A percentile compares a stretch with the other conserved stretches of the same genome.
Evolutionary conservation across 2,329 filamentous ascomycete genomes (phyloP).

Genomic region (Colletotrichum eleusines): DNA sequence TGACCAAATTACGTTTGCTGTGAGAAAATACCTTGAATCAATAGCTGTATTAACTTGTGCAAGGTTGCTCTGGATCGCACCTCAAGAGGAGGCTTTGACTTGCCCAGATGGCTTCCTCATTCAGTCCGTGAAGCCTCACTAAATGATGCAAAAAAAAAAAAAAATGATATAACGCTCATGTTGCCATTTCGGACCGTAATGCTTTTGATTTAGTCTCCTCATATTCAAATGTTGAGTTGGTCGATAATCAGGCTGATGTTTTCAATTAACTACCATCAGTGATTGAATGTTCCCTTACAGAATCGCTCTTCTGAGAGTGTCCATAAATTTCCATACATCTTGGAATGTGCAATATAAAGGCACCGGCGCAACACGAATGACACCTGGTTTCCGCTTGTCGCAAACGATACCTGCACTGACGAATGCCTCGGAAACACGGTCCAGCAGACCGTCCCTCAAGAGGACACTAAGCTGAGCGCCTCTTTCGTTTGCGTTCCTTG

Average conservation of each 20-base stretch:
- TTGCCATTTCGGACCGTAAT: fast-evolving
- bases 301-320: conserved; percentile 52
- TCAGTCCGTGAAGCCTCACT: too few species aligned
- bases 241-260: neutral
- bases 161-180: neutral
- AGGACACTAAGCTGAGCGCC: conserved; percentile 85
- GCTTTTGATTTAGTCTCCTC: neutral
- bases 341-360: conserved; percentile 86
- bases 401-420: conserved; percentile 79
- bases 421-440: conserved; percentile 73
- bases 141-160: neutral
- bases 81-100: too few species aligned
- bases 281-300: neutral
- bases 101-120: too few species aligned
- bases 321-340: conserved; percentile 71
- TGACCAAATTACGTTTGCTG: too few species aligned
- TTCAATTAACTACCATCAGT: neutral
- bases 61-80: too few species aligned
- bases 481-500: conserved; percentile 73
- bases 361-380: conserved; percentile 85
- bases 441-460: conserved; percentile 76
- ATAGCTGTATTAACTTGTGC: too few species aligned
- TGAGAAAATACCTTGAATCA: too few species aligned
- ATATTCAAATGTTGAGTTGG: neutral
- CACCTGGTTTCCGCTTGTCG: conserved; percentile 87